Evolutionary conservation across 176 grass and related monocot genomes (phyloP), one percentile per base, ranked within the genome.

Genomic region (Ampelocalamus luodianensis): DNA sequence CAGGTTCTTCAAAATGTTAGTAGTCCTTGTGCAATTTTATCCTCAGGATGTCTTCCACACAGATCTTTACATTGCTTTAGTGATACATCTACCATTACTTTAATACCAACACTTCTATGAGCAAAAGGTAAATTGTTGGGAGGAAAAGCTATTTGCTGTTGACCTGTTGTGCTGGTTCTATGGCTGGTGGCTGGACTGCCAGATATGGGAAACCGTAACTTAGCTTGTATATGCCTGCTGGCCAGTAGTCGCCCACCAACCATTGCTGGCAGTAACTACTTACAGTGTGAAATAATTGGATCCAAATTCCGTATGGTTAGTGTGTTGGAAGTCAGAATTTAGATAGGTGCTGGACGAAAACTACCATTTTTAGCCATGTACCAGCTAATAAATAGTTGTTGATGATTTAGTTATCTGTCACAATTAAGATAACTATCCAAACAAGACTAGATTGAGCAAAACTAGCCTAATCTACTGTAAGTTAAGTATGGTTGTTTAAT

Each of bases 261-360:
- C 27, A 62, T 62, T 62, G 64, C 32, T 38, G 34, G 64, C 34
- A 38, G 29, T 67, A 38, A 20, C 8, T 65, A 65, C 62, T 65
- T 62, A 58, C 58, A 34, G 27, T 32, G 62, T 64, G 26, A 64
- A 64, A 64, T 15, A 16, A 6, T 7, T 64, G 61, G 26, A 34
- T 64, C 59, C 23, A 62, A 62, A 65, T 17, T 65, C 62, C 45
- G 42, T 87, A 77, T 77, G 16, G 23, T 76, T 82, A 22, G 12
- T 55, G 65, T 81, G 20, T 42, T 76, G 37, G 44, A 44, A 18
- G 66, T 22, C 48, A 32, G 65, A 29, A 63, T 48, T 53, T 67
- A 66, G 9, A 51, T 63, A 76, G 71, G 23, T 27, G 14, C 23
- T 64, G 43, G 58, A 36, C 0, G 22, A 72, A 43, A 43, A 59